Base-by-base conservation (phyloP, 2,329 filamentous ascomycete genomes). In the Aphanocladium album region DNA sequence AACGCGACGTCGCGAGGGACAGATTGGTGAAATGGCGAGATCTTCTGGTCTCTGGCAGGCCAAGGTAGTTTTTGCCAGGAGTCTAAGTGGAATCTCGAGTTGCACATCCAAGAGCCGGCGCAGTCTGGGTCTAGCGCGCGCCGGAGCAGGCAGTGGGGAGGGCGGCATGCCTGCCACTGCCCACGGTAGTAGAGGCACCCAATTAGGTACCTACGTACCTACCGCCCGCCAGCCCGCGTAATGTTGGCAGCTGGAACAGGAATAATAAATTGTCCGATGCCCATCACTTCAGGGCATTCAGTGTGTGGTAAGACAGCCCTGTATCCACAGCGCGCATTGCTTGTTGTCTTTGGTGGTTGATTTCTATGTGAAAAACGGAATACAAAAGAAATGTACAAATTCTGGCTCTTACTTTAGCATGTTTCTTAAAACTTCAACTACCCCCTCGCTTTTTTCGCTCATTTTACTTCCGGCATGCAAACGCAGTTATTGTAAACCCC, bases 21-120 rank as follows among this genome's bases (percentile, higher is more conserved):
- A 43, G 21, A 33, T 39, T 52, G 43, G 43, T 46, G n/a, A 19
- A 54, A 49, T 33, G 16, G 50, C 41, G 47, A 43, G 45, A 19
- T 39, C n/a, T 25, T 51, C 21, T 43, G n/a, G 43, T 37, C 12
- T 43, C 21, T 25, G 23, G n/a, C 37, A 23, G 33, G 37, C 21
- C 11, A 27, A 49, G 50, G 19, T 47, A 39, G 50, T 21, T 60
- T 60, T 60, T 47, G 30, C 39, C 49, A 60, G 57, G 57, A 54
- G 57, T 65, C 64, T 65, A 67, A 66, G 64, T 70, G 70, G 71
- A 68, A 71, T 72, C 71, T 72, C 65, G 67, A 72, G 65, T 64
- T 70, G 70, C 70, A 69, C 68, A 68, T 73, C 60, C 63, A 72
- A 67, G 69, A 63, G 65, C 33, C 66, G 67, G 58, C 60, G 68